Evolutionary conservation across 2,329 filamentous ascomycete genomes (phyloP).

Genomic region (Aureobasidium sp.): DNA sequence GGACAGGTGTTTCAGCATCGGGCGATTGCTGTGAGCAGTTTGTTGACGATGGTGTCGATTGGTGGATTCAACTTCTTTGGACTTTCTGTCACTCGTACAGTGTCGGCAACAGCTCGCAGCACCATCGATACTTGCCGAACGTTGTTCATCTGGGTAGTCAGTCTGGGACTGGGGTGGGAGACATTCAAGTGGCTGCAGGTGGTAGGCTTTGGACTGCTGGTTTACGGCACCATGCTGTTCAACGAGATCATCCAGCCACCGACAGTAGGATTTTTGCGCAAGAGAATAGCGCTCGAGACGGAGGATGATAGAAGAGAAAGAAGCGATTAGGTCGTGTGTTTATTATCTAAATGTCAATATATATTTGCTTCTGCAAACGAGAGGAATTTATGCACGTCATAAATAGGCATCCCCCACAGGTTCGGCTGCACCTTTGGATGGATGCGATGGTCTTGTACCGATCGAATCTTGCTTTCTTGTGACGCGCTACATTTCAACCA

Average conservation of each 20-base stretch:
- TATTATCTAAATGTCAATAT: background rate
- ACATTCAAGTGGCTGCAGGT: conserved; percentile 97
- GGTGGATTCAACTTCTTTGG: conserved; percentile 99
- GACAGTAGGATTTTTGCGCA: conserved; percentile 3
- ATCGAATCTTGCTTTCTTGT: background rate
- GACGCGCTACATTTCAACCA: background rate
- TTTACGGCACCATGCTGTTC: conserved; percentile 95
- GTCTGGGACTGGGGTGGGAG: conserved; percentile 89
- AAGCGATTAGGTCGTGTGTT: background rate
- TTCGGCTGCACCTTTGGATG: background rate
- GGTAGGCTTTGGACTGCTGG: conserved; percentile 74
- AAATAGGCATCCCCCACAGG: background rate
- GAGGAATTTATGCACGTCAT: conserved; percentile 2
- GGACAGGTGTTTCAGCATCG: conserved; percentile 67
- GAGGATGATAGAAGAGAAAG: background rate
- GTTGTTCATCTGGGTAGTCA: conserved; percentile 96
- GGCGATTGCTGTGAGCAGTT: conserved; percentile 63
- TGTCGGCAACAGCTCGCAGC: conserved; percentile 86
- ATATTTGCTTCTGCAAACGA: background rate
- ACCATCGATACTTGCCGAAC: conserved; percentile 98
- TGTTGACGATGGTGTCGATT: conserved; percentile 96
- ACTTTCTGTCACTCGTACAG: conserved; percentile 77
- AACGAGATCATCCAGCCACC: conserved; percentile 50
- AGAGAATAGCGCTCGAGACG: conserved; percentile 3
- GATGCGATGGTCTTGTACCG: background rate